phyloP scores from a whole-genome alignment of 164 flowering plant genomes.

The Akebia trifoliata region DNA sequence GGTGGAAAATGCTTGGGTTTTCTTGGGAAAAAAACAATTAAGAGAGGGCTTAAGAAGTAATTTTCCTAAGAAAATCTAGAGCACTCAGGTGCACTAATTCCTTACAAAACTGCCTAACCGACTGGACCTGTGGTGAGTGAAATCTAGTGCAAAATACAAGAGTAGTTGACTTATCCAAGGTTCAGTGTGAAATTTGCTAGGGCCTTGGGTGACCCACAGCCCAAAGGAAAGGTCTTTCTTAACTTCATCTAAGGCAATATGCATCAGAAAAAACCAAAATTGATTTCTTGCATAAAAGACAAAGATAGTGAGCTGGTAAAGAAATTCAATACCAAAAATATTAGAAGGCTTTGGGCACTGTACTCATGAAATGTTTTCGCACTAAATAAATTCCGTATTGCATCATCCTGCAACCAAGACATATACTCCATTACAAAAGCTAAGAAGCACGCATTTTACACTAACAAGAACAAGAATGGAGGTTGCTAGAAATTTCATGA shows the following conservation, averaged over 20 bases:
- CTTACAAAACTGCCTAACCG: too few species aligned
- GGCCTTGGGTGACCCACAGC: too few species aligned
- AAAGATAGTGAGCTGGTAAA: not conserved
- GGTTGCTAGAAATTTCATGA: conserved; percentile 5
- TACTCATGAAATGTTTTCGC: conserved; percentile 94
- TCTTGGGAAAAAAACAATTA: too few species aligned
- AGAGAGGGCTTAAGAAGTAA: too few species aligned
- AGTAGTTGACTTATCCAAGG: too few species aligned
- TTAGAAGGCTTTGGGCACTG: conserved; percentile 85
- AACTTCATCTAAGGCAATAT: not conserved
- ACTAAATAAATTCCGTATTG: conserved; percentile 94
- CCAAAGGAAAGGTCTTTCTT: not conserved
- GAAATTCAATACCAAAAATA: conserved; percentile 64
- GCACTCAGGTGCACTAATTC: too few species aligned
- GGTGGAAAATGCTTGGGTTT: too few species aligned
- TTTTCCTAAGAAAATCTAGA: too few species aligned
- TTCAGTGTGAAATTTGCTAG: too few species aligned
- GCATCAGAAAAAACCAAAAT: too few species aligned
- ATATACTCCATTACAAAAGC: conserved; percentile 2
- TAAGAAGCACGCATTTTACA: not conserved
- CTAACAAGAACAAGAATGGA: conserved; percentile 1
- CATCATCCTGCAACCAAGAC: conserved; percentile 79
- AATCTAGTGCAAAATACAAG: not conserved
- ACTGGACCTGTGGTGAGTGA: too few species aligned
- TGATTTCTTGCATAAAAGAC: not conserved